A percentile compares a stretch with the other conserved stretches of the same genome.
These are phyloP conservation scores for Microbotryum violaceum DNA, from an alignment of 1,284 basidiomycete genomes.

Conservation along the genomic window DNA sequence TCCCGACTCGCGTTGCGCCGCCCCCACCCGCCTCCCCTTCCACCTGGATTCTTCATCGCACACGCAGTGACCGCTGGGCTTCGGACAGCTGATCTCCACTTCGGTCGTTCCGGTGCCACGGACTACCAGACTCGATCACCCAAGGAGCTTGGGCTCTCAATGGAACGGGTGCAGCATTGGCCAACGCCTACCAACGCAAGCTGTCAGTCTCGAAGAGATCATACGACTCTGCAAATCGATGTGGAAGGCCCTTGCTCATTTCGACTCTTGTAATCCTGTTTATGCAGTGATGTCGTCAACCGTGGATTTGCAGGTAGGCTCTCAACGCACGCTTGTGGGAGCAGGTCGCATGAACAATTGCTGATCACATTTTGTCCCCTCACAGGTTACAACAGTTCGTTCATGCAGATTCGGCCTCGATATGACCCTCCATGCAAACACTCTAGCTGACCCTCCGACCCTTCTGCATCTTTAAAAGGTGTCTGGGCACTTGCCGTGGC, in stretches of 20 bases:
- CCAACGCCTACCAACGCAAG: conserved; percentile 28
- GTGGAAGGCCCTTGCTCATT: background rate
- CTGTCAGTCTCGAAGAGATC: conserved; percentile 13
- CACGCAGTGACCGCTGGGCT: background rate
- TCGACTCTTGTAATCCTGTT: background rate
- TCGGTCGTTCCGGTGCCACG: background rate
- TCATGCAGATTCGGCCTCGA: background rate
- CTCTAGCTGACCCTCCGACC: background rate
- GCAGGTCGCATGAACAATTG: background rate
- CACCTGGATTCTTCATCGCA: background rate
- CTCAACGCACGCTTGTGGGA: background rate
- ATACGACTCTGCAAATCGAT: background rate
- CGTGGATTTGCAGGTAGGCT: conserved; percentile 26
- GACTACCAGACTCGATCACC: conserved; percentile 29
- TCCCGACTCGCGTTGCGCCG: background rate
- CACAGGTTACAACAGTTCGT: conserved; percentile 26
- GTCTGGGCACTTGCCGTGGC: conserved; percentile 61
- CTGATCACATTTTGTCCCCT: background rate
- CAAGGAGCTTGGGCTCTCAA: conserved; percentile 21
- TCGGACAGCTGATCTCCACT: background rate
- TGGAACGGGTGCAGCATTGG: conserved; percentile 25
- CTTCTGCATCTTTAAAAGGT: background rate
- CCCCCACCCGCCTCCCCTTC: background rate
- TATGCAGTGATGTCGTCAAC: conserved; percentile 27
- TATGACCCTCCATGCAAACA: no score